Conservation (phyloP, 2,329 filamentous ascomycete genomes). For the Leptographium procerum region DNA sequence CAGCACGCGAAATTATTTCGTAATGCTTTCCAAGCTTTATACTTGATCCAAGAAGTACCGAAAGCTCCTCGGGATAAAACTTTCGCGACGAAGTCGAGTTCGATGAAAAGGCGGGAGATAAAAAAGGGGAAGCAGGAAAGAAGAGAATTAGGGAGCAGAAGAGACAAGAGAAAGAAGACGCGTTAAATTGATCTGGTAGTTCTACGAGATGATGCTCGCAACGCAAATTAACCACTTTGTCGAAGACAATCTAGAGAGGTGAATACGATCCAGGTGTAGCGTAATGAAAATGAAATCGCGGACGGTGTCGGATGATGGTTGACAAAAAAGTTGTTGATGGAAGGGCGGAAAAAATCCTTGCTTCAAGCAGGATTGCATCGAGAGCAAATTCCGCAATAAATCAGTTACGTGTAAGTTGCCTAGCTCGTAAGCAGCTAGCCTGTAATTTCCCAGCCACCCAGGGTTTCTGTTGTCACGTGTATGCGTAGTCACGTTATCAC, state of each 20-base stretch:
- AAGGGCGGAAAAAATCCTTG: background rate
- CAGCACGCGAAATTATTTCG: background rate
- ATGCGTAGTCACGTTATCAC: background rate
- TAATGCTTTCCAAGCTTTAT: background rate
- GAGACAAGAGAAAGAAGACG: background rate
- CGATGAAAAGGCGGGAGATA: background rate
- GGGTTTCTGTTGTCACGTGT: background rate
- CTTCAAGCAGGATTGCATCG: background rate
- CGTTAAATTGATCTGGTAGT: background rate
- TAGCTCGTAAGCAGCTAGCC: background rate
- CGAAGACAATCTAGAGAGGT: background rate
- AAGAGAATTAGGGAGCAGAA: background rate
- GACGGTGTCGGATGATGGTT: background rate
- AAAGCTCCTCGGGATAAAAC: background rate
- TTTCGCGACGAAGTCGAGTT: background rate
- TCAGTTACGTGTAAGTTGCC: background rate
- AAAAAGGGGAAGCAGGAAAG: background rate
- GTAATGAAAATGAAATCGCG: background rate
- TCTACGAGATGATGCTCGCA: conserved; percentile 2
- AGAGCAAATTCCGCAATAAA: background rate
- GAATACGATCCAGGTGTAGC: background rate
- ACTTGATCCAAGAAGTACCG: background rate
- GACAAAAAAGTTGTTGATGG: background rate
- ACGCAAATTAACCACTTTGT: background rate
- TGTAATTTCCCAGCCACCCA: background rate